phyloP scores from a whole-genome alignment of 2,329 filamentous ascomycete species.

The Amauroascus verrucosus region DNA sequence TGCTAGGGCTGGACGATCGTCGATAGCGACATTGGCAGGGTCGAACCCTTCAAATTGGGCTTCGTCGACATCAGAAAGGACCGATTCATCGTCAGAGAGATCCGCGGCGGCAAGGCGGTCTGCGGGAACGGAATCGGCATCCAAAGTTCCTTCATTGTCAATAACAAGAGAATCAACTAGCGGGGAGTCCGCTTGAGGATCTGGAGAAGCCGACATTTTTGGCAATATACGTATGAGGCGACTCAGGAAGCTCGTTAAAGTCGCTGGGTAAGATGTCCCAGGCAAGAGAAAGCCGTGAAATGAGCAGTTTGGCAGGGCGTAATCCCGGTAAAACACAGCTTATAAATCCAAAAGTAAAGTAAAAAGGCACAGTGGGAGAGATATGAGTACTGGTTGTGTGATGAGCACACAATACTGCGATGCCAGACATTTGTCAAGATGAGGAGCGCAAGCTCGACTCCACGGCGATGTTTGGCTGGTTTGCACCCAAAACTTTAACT shows the following conservation, averaged over 20 bases:
- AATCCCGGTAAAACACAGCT: too few species aligned
- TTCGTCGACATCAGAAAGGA: conserved; percentile 55
- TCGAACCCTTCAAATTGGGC: conserved; percentile 57
- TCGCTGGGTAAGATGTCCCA: not conserved
- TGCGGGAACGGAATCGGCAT: conserved; percentile 12
- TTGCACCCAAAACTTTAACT: too few species aligned
- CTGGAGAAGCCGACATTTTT: conserved; percentile 34
- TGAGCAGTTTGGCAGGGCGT: too few species aligned
- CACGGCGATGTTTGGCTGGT: too few species aligned
- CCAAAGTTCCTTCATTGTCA: conserved; percentile 15
- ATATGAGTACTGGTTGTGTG: too few species aligned
- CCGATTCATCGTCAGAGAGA: conserved; percentile 51
- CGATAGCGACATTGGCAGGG: conserved; percentile 49
- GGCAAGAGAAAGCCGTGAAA: too few species aligned
- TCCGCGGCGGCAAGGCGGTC: conserved; percentile 30
- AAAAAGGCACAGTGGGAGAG: too few species aligned
- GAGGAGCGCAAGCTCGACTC: too few species aligned
- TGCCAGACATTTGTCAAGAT: too few species aligned
- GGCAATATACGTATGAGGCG: not conserved
- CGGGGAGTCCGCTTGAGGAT: conserved; percentile 17
- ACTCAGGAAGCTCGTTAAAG: not conserved
- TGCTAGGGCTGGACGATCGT: conserved; percentile 47
- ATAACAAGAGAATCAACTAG: conserved; percentile 5
- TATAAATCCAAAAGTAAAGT: too few species aligned
- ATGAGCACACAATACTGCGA: too few species aligned